Conservation (phyloP, 805 yeast species). For the Zygosaccharomyces lentus region DNA sequence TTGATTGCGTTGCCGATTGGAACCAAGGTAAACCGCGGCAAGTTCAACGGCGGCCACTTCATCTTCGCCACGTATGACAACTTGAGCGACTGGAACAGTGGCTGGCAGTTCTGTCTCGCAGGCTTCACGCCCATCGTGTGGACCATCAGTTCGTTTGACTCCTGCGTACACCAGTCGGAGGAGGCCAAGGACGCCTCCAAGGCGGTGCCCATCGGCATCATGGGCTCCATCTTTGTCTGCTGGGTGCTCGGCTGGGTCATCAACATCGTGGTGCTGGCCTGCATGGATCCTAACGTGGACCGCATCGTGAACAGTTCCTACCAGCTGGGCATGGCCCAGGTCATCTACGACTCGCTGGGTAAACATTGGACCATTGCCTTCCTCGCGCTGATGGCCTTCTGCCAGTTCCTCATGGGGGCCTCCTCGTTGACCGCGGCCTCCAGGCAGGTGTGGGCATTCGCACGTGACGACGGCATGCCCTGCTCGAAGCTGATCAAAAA, state of each 20-base stretch:
- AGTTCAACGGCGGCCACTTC: slow-evolving; percentile 46
- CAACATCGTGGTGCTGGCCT: slow-evolving; percentile 50
- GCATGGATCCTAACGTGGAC: slow-evolving; percentile 42
- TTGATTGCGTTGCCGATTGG: slow-evolving; percentile 60
- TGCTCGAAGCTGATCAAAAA: slow-evolving; percentile 48
- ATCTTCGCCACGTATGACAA: slow-evolving; percentile 53
- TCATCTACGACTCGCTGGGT: slow-evolving; percentile 57
- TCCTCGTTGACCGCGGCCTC: slow-evolving; percentile 56
- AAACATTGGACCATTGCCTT: slow-evolving; percentile 61
- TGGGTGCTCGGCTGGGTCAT: slow-evolving; percentile 55
- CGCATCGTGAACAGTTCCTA: slow-evolving; percentile 40
- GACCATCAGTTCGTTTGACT: slow-evolving; percentile 72
- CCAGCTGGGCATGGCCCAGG: slow-evolving; percentile 62
- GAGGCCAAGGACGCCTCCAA: slow-evolving; percentile 59
- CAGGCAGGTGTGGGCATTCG: slow-evolving; percentile 68
- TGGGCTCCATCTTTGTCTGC: slow-evolving; percentile 53
- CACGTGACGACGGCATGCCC: slow-evolving; percentile 72
- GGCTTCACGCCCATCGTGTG: slow-evolving; percentile 62
- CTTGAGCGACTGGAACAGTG: slow-evolving; percentile 49
- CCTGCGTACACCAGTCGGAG: slow-evolving; percentile 68
- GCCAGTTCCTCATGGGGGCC: slow-evolving; percentile 65
- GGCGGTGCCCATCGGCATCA: slow-evolving; percentile 61
- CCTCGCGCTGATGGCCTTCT: slow-evolving; percentile 52
- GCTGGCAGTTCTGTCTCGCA: slow-evolving; percentile 50
- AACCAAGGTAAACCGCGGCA: slow-evolving; percentile 28